Evolutionary conservation across 2,329 filamentous ascomycete species (phyloP).

Genomic region (Nemania diffusa): DNA sequence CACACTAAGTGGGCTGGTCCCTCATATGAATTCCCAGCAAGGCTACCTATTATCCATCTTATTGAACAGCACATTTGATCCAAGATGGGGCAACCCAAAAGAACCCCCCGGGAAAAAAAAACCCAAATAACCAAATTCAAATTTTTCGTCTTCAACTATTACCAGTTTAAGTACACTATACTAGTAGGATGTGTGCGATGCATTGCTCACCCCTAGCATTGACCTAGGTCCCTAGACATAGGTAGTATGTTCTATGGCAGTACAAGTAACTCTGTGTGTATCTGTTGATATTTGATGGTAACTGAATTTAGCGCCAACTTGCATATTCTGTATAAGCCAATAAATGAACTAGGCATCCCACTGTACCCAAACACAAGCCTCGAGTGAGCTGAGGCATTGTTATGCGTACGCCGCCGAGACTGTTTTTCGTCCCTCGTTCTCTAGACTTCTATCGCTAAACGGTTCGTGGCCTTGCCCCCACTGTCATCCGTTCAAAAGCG

Average conservation of each 20-base stretch:
- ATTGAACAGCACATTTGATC: conserved; percentile 23
- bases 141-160: neutral
- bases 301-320: too few species aligned
- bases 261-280: neutral
- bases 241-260: too few species aligned
- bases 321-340: neutral
- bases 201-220: too few species aligned
- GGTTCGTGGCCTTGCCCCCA: conserved; percentile 36
- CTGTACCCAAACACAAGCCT: neutral
- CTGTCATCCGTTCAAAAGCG: conserved; percentile 37
- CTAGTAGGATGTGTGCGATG: neutral
- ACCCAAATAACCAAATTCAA: conserved; percentile 21
- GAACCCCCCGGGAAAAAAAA: neutral
- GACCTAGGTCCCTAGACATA: too few species aligned
- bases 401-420: neutral
- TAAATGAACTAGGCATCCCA: neutral
- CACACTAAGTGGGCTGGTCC: conserved; percentile 37
- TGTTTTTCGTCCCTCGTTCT: conserved; percentile 28
- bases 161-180: neutral
- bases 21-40: conserved; percentile 27
- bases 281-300: too few species aligned
- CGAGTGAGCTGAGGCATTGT: conserved; percentile 12
- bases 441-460: conserved; percentile 37
- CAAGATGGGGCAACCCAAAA: conserved; percentile 12
- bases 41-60: conserved; percentile 15